A percentile compares a stretch with the other conserved stretches of the same genome.
These are phyloP conservation scores for Chaetomium tenue DNA, from an alignment of 495 filamentous ascomycete species.

Conservation along the genomic window DNA sequence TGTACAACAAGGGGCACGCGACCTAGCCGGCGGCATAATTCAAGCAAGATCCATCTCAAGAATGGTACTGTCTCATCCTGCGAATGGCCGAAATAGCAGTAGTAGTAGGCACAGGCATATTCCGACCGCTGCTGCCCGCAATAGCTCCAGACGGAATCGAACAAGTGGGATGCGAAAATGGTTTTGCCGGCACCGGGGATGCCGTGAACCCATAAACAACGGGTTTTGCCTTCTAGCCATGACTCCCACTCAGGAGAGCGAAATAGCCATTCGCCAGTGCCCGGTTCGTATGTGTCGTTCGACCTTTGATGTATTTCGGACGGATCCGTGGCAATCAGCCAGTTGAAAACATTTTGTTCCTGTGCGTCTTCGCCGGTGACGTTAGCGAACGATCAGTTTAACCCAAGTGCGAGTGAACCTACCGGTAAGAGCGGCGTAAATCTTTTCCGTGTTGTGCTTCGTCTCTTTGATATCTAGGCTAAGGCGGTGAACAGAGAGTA, in stretches of 20 bases:
- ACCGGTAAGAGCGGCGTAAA: not conserved
- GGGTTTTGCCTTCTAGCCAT: slow-evolving; percentile 29
- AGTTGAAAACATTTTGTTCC: not conserved
- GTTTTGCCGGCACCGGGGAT: slow-evolving; percentile 48
- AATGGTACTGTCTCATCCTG: slow-evolving; percentile 37
- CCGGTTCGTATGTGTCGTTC: slow-evolving; percentile 25
- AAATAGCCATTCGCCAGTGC: slow-evolving; percentile 33
- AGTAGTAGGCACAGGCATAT: slow-evolving; percentile 38
- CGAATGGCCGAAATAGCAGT: slow-evolving; percentile 39
- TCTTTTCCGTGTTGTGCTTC: not conserved
- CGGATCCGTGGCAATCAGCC: slow-evolving; percentile 20
- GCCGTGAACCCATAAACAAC: slow-evolving; percentile 42
- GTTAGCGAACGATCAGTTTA: not conserved
- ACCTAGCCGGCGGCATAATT: slow-evolving; percentile 35
- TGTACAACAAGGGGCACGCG: slow-evolving; percentile 25
- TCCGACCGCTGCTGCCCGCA: not conserved
- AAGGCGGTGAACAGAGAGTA: too few relatives aligned
- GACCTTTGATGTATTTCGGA: slow-evolving; percentile 26
- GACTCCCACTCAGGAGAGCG: slow-evolving; percentile 28
- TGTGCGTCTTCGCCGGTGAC: not conserved
- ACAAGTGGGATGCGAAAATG: slow-evolving; percentile 38
- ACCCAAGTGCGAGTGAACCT: too few relatives aligned
- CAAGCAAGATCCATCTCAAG: slow-evolving; percentile 31
- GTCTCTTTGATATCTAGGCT: slow-evolving; percentile 3
- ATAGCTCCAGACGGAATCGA: slow-evolving; percentile 20